Base-by-base conservation (phyloP, 495 filamentous ascomycete genomes). In the Daldinia caldariorum region DNA sequence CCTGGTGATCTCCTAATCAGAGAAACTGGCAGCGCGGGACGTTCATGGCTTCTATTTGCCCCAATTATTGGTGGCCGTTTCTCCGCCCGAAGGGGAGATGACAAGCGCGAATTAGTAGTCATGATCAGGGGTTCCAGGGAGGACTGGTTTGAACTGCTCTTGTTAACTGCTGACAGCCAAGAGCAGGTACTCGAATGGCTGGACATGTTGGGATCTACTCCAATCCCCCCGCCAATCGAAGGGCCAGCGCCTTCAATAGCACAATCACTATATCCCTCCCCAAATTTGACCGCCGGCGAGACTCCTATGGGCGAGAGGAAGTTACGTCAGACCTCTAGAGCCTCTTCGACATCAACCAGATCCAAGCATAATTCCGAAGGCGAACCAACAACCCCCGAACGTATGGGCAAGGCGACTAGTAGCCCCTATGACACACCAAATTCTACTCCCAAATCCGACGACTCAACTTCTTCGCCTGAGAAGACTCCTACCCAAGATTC, bases 21-120 rank as follows among this genome's bases (percentile, higher is more conserved):
- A 66, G 94, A 98, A 76, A 87, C 97, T 56, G 92, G 93, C 50
- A 85, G 85, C 65, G 83, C 84, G 13, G 85, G 89, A 26, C 84
- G 88, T n/a, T 82, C 84, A 29, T 97, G 93, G 91, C 82, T 99
- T 29, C 86, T 99, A 0, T 97, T 98, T 76, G 92, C 94, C 13
- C 94, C 96, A 2, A 83, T 97, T 45, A 83, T 89, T 32, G 81
- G 84, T 31, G 79, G 83, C 45, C 85, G 83, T 61, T 84, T 96
- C 41, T 97, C 95, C 18, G 93, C 94, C 29, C 89, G 95, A 10
- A 86, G 82, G 60, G 93, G 94, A 18, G 91, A 94, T 50, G 73
- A 79, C 34, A 84, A 84, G 38, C 84, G 86, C 3, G 89, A 94
- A 68, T 82, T 98, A 49, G 82, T 97, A 3, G 82, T 95, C 35